phyloP scores from a whole-genome alignment of 768 basidiomycete species.

The Boletus coccyginus region DNA sequence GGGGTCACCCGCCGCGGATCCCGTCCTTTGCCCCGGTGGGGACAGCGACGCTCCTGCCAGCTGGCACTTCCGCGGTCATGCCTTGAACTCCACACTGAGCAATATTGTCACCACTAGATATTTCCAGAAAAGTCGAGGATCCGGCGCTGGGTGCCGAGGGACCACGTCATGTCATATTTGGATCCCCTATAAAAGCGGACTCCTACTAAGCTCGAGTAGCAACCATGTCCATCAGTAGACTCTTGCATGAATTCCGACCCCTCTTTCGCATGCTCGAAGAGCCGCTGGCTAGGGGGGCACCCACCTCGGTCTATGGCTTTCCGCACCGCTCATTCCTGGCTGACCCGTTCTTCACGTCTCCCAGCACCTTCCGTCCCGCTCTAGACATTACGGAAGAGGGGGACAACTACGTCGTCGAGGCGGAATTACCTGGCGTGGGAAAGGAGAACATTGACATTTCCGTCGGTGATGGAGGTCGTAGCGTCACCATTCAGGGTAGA shows the following conservation, averaged over 20 bases:
- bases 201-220: neutral
- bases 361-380: constrained; percentile 44
- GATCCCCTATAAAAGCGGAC: constrained; percentile 9
- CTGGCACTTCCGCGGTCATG: no score
- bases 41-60: no score
- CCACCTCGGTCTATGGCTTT: constrained; percentile 21
- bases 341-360: constrained; percentile 47
- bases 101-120: no score
- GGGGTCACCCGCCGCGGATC: no score
- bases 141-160: constrained; percentile 7
- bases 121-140: no score
- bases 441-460: constrained; percentile 73
- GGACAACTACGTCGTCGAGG: constrained; percentile 65
- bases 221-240: constrained; percentile 63
- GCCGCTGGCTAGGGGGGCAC: constrained; percentile 45
- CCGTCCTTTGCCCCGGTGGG: no score
- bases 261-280: constrained; percentile 77
- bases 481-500: constrained; percentile 71
- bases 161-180: constrained; percentile 8
- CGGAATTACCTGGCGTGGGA: constrained; percentile 75
- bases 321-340: constrained; percentile 41
- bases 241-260: constrained; percentile 70
- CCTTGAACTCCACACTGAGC: no score
- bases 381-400: constrained; percentile 69
- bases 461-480: constrained; percentile 67